A percentile compares a stretch with the other conserved stretches of the same genome.
Evolutionary conservation across 1,284 basidiomycete genomes (phyloP).

Genomic region (Coriolopsis trogii): DNA sequence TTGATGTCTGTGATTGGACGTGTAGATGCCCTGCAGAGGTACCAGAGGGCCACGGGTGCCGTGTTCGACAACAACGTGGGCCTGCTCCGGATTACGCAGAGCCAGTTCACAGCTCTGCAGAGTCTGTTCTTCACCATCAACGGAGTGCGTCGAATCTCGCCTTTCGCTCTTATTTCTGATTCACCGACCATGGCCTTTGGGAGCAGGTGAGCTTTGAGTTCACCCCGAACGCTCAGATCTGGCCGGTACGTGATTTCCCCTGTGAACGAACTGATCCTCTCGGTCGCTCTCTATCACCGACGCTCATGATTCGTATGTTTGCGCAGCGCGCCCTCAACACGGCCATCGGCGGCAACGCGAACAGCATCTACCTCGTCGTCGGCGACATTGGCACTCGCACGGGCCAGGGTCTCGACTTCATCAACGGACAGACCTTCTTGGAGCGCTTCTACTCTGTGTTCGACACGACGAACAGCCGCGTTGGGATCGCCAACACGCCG

Average conservation of each 20-base stretch:
- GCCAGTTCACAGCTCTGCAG: constrained; percentile 42
- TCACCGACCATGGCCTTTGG: not conserved
- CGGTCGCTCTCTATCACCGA: constrained; percentile 13
- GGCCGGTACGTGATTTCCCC: constrained; percentile 44
- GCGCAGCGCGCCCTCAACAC: constrained; percentile 40
- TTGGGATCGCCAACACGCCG: constrained; percentile 49
- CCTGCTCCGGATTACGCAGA: constrained; percentile 40
- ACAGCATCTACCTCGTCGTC: constrained; percentile 52
- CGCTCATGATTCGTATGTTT: too few species aligned
- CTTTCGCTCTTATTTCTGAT: not conserved
- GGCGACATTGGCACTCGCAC: constrained; percentile 31
- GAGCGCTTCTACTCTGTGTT: constrained; percentile 70
- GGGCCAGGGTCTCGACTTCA: constrained; percentile 41
- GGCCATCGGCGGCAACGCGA: constrained; percentile 42
- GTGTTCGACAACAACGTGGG: constrained; percentile 40
- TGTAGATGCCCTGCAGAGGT: constrained; percentile 36
- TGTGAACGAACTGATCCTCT: too few species aligned
- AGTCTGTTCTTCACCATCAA: constrained; percentile 46
- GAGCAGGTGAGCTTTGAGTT: constrained; percentile 39
- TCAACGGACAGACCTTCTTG: constrained; percentile 39
- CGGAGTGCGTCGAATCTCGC: constrained; percentile 30
- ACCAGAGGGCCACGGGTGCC: constrained; percentile 41
- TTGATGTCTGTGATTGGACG: not conserved
- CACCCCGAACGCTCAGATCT: constrained; percentile 52
- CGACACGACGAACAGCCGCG: constrained; percentile 52